Percentiles rank a stretch among this genome's conserved stretches.
Conservation (phyloP, 208 protist genomes). For the Leishmania guyanensis region DNA sequence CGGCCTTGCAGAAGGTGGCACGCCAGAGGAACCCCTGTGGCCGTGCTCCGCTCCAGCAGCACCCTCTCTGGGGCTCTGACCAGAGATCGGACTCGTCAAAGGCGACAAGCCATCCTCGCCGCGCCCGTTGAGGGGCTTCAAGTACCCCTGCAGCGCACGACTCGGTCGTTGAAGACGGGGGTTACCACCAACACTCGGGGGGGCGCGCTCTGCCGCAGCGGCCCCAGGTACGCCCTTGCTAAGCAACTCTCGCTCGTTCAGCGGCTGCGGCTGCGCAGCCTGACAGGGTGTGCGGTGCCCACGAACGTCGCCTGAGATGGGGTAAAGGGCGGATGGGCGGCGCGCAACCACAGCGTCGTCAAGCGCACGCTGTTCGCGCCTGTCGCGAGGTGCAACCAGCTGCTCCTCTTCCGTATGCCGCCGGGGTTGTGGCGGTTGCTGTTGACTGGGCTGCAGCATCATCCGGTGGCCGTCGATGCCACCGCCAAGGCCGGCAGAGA, state of each 20-base stretch:
- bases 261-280: not conserved
- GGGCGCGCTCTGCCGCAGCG: constrained; percentile 4
- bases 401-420: constrained; percentile 9
- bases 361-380: not conserved
- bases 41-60: constrained; percentile 9
- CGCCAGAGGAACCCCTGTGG: not conserved
- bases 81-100: constrained; percentile 3
- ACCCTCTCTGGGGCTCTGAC: constrained; percentile 8
- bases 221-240: not conserved
- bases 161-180: constrained; percentile 22
- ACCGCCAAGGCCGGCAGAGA: constrained; percentile 13
- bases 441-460: constrained; percentile 15
- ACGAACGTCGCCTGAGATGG: constrained; percentile 16
- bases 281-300: constrained; percentile 12
- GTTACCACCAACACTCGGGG: constrained; percentile 13
- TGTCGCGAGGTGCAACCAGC: not conserved
- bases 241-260: not conserved
- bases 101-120: constrained; percentile 16
- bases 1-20: constrained; percentile 10
- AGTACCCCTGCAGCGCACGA: constrained; percentile 21
- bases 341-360: constrained; percentile 4
- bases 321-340: constrained; percentile 23
- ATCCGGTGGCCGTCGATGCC: constrained; percentile 22
- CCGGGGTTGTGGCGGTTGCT: constrained; percentile 2
- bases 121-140: constrained; percentile 27